Percentiles rank a stretch among this genome's conserved stretches.
Evolutionary conservation across 768 basidiomycete species (phyloP).

Genomic region (Suillus subaureus): DNA sequence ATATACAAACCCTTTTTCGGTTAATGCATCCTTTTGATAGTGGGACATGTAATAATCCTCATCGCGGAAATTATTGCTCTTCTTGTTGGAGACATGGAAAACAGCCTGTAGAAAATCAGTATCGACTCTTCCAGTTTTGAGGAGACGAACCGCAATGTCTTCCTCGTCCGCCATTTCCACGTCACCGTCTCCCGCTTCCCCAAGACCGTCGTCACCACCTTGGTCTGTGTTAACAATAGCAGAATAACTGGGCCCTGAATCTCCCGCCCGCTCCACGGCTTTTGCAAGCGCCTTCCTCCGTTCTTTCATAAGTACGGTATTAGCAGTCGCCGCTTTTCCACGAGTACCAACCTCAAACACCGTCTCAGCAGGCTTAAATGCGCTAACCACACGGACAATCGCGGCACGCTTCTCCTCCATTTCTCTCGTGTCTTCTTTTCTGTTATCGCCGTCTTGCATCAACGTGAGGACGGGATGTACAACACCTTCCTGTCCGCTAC

Average conservation of each 20-base stretch:
- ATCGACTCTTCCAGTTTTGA: slow-evolving; percentile 1
- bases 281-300: slow-evolving; percentile 76
- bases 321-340: slow-evolving; percentile 56
- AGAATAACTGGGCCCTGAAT: slow-evolving; percentile 31
- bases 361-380: slow-evolving; percentile 87
- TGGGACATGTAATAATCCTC: slow-evolving; percentile 91
- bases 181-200: slow-evolving; percentile 29
- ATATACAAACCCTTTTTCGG: slow-evolving; percentile 84
- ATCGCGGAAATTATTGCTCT: slow-evolving; percentile 62
- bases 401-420: slow-evolving; percentile 53
- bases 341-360: slow-evolving; percentile 87
- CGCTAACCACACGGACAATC: slow-evolving; percentile 72
- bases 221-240: slow-evolving; percentile 36
- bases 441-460: slow-evolving; percentile 40
- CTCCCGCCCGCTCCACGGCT: slow-evolving; percentile 52
- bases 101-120: slow-evolving; percentile 50
- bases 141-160: slow-evolving; percentile 63
- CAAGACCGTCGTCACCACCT: slow-evolving; percentile 32
- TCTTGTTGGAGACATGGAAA: slow-evolving; percentile 58
- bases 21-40: slow-evolving; percentile 81
- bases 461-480: slow-evolving; percentile 69
- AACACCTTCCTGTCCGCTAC: slow-evolving; percentile 54
- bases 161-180: slow-evolving; percentile 79
- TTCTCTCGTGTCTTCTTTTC: slow-evolving; percentile 41
- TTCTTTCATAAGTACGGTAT: slow-evolving; percentile 83